Base-by-base conservation (phyloP, 2,329 filamentous ascomycete species). In the Stagonosporopsis vannaccii region DNA sequence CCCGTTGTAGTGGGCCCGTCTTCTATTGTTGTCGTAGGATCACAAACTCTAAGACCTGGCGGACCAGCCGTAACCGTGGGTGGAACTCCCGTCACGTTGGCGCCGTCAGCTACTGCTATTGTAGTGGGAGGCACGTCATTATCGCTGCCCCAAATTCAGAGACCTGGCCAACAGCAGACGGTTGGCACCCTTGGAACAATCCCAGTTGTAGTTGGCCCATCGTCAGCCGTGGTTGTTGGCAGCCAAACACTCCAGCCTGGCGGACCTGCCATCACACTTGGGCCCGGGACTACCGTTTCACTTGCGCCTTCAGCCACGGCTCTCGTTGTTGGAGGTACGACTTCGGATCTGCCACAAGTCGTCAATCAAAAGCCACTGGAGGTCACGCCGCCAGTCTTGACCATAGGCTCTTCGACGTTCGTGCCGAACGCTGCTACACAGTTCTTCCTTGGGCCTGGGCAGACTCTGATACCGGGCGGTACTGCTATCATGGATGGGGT, bases 381-480 rank as follows among this genome's bases (percentile, higher is more conserved):
- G 4, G 28, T 12, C 19, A 58, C 67, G n/a, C 66, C 72, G 20
- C 74, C 75, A 13, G 54, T 79, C 7, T 55, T 81, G 32, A 80
- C 76, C 1, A 62, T 82, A 19, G 78, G 78, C 12, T 71, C 70
- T 0, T 65, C 70, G 2, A 75, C 70, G 1, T 70, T 78, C 26
- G 79, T 78, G 1, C 76, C 76, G 1, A 80, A 81, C 60, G 78
- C 78, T 30, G 78, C 78, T 3, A 80, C 78, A 0, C 78, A 81
- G 36, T 81, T 78, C 67, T 75, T 75, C 43, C 60, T 82, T 5
- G 74, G 58, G 1, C 70, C 77, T 2, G 77, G 76, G 7, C 68
- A 75, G 39, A 76, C 68, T 1, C 61, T 78, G 7, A 73, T 69
- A 3, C 69, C 75, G 17, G 76, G 80, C 13, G 79, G 78, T 1